Base-by-base conservation (phyloP, 1,139 yeast genomes). In the Saccharomycopsis crataegensis region DNA sequence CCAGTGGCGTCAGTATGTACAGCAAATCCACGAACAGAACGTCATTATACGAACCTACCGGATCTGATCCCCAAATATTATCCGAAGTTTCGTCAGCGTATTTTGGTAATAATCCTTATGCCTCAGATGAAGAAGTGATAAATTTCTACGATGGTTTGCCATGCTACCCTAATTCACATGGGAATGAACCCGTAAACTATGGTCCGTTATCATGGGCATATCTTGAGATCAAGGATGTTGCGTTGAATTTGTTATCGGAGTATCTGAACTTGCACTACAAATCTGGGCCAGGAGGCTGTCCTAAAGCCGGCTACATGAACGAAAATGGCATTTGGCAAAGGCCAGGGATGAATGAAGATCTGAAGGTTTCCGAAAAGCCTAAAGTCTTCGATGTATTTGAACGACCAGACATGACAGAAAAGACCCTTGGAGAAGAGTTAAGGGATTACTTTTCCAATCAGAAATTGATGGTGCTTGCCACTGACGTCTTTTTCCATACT, bases 201-300 rank as follows among this genome's bases (percentile, higher is more conserved):
- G 48, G 48, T 12, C 48, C 48, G 9, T 33, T 45, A 16, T 45
- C 48, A 14, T 16, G 48, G 48, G 12, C 14, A 3, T 45, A 16
- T 31, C 11, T 45, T 17, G 48, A 45, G 38, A 12, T 11, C 12
- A 45, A 45, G 31, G 48, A 45, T 16, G 16, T 33, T 16, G 41
- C 48, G 12, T n/a, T 45, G 43, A 45, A 28, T 14, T 33, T 45
- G 14, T 17, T 45, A 33, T 22, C 28, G 28, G 28, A 22, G 28
- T 22, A 22, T 22, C 28, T 22, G 28, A 22, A 22, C 4, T 28
- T 17, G 48, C 34, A 28, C n/a, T 12, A 16, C 42, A 28, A 33
- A 17, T 3, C 11, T 14, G 14, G 16, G 8, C 5, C 34, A 6
- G 48, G n/a, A 9, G 38, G 31, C n/a, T 12, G 41, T 12, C 41